Evolutionary conservation across 2,329 filamentous ascomycete genomes (phyloP), one percentile per base, ranked within the genome.

Genomic region (Leptographium flavum): DNA sequence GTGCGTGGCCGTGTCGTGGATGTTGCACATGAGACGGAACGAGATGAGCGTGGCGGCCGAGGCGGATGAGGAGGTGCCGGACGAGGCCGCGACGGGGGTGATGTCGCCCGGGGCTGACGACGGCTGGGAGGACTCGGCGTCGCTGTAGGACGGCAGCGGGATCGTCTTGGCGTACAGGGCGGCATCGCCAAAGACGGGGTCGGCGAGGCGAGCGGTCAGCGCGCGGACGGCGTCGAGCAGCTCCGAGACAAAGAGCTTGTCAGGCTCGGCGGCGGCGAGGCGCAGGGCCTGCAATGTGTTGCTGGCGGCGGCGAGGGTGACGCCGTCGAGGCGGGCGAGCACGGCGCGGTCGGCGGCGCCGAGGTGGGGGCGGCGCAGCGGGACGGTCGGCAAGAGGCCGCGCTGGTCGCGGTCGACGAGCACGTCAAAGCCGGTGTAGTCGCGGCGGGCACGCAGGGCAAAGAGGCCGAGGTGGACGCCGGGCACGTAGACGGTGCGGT

Each of bases 391-490:
- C 1, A 85, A 65, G 42, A 80, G 63, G 50, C 80, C 76, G 19
- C 70, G 69, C 7, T 69, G 65, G 7, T 67, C 65, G 38, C 67
- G 72, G 42, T 69, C 67, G 17, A 79, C 78, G 14, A 83, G 63
- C 6, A 84, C 67, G 49, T 83, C 76, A 50, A 82, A 83, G 7
- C 75, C 74, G 46, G 68, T 64, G 39, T 63, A 64, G 30, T 68
- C 66, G 9, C 73, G 63, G 3, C 67, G 60, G 2, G 74, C 71
- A 33, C 70, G 65, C 35, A 77, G 63, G 2, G 70, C 74, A 51
- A 80, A 81, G 45, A 76, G 66, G 33, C 72, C 73, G 2, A 80
- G 46, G 50, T 80, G 73, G 9, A 78, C 68, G 2, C 72, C 74
- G 0, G 71, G 63, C 7, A 67, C 62, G 17, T 73, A 59, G 52